A percentile compares a stretch with the other conserved stretches of the same genome.
phyloP scores from a whole-genome alignment of 768 basidiomycete species.

The Leucogyrophana mollusca region DNA sequence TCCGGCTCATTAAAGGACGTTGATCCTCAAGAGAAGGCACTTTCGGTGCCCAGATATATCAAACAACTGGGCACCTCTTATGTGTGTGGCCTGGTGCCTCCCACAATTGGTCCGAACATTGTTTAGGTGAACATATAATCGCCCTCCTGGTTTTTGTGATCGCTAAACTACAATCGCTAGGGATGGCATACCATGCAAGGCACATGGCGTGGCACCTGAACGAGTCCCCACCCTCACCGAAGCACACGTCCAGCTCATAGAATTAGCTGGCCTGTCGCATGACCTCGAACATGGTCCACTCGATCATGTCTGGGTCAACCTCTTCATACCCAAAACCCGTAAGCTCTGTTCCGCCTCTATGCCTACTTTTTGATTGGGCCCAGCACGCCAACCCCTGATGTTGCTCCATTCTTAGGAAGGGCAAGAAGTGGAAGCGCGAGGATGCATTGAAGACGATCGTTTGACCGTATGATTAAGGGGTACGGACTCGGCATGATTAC shows the following conservation, averaged over 20 bases:
- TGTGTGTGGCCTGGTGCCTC: conserved; percentile 77
- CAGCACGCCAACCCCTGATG: background rate
- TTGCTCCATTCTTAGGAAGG: conserved; percentile 34
- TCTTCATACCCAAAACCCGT: conserved; percentile 84
- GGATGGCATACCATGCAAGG: conserved; percentile 73
- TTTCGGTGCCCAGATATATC: conserved; percentile 73
- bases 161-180: conserved; percentile 33
- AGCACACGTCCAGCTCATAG: conserved; percentile 76
- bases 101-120: conserved; percentile 84
- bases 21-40: conserved; percentile 46
- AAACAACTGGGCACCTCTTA: conserved; percentile 81
- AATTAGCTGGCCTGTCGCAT: conserved; percentile 79
- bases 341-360: too few species aligned
- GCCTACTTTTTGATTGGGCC: too few species aligned
- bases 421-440: conserved; percentile 68
- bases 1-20: background rate
- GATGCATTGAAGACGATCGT: conserved; percentile 82
- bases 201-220: conserved; percentile 58
- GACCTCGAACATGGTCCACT: conserved; percentile 86
- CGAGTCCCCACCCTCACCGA: conserved; percentile 54
- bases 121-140: conserved; percentile 49
- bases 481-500: conserved; percentile 53
- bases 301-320: conserved; percentile 80
- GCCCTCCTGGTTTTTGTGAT: background rate
- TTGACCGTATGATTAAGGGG: conserved; percentile 61